A percentile compares a stretch with the other conserved stretches of the same genome.
These are phyloP conservation scores for Aspergillus taichungensis DNA, from an alignment of 495 filamentous ascomycete genomes.

Conservation along the genomic window DNA sequence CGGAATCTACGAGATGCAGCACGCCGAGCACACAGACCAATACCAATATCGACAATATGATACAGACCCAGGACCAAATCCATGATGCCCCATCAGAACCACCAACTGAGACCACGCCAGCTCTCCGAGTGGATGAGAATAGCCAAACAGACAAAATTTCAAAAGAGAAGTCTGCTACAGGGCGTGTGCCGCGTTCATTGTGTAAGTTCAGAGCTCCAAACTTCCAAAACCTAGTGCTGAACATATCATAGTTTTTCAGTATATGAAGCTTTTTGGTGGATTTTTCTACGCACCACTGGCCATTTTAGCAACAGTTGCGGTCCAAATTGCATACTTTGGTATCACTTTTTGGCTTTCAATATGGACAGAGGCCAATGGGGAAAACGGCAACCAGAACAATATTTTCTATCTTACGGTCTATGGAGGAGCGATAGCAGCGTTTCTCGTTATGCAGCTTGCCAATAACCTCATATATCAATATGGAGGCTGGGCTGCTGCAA, in stretches of 20 bases:
- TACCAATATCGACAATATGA: neutral
- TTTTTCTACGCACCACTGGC: slow-evolving; percentile 10
- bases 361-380: slow-evolving; percentile 17
- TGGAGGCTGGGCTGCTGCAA: slow-evolving; percentile 37
- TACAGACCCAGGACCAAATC: neutral
- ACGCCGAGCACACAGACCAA: slow-evolving; percentile 4
- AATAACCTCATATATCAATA: slow-evolving; percentile 19
- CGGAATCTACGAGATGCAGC: neutral
- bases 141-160: neutral
- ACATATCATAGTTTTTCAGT: slow-evolving; percentile 9
- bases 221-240: neutral
- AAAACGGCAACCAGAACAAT: slow-evolving; percentile 7
- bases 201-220: slow-evolving; percentile 8
- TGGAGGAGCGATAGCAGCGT: slow-evolving; percentile 10
- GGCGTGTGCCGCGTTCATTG: slow-evolving; percentile 17
- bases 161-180: slow-evolving; percentile 14
- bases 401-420: slow-evolving; percentile 18
- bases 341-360: slow-evolving; percentile 22
- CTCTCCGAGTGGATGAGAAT: neutral
- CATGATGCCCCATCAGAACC: slow-evolving; percentile 5
- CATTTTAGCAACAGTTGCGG: slow-evolving; percentile 12
- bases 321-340: slow-evolving; percentile 17
- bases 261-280: slow-evolving; percentile 16
- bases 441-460: slow-evolving; percentile 14
- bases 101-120: neutral